phyloP scores from a whole-genome alignment of 768 basidiomycete genomes.

The Candolleomyces aberdarensis region DNA sequence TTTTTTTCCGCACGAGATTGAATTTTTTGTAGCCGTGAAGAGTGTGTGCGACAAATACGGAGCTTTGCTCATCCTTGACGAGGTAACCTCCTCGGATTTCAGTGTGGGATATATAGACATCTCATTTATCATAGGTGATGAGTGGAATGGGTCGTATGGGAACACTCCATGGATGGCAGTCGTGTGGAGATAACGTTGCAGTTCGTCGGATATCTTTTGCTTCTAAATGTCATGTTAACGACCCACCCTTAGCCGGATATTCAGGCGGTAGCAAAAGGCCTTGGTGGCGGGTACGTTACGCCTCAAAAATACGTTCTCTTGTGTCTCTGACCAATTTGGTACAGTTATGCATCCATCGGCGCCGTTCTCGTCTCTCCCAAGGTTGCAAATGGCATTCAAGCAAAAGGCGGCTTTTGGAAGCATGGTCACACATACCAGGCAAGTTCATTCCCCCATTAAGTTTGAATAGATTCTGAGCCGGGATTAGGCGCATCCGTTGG shows the following conservation, averaged over 20 bases:
- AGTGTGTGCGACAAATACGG: slow-evolving; percentile 76
- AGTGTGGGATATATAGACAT: background rate
- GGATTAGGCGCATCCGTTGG: slow-evolving; percentile 63
- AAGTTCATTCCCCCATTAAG: slow-evolving; percentile 3
- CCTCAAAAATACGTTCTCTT: background rate
- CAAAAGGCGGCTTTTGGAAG: slow-evolving; percentile 70
- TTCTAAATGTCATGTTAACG: background rate
- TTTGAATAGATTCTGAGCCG: background rate
- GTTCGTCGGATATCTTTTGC: slow-evolving; percentile 22
- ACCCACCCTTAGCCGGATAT: slow-evolving; percentile 60
- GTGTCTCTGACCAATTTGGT: background rate
- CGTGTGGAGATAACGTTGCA: slow-evolving; percentile 68
- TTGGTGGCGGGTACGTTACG: slow-evolving; percentile 74
- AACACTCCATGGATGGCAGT: slow-evolving; percentile 83
- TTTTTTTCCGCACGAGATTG: background rate
- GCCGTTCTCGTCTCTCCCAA: slow-evolving; percentile 74
- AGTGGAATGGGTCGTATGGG: slow-evolving; percentile 92
- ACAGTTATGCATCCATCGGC: slow-evolving; percentile 77
- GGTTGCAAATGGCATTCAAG: slow-evolving; percentile 67
- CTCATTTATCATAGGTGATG: slow-evolving; percentile 52
- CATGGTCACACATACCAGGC: slow-evolving; percentile 88
- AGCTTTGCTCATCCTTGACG: slow-evolving; percentile 82
- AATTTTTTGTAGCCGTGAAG: slow-evolving; percentile 54
- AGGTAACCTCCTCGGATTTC: slow-evolving; percentile 38
- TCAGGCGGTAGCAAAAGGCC: slow-evolving; percentile 86